A percentile compares a stretch with the other conserved stretches of the same genome.
Conservation (phyloP, 2,329 filamentous ascomycete genomes). For the Cercospora sp. region DNA sequence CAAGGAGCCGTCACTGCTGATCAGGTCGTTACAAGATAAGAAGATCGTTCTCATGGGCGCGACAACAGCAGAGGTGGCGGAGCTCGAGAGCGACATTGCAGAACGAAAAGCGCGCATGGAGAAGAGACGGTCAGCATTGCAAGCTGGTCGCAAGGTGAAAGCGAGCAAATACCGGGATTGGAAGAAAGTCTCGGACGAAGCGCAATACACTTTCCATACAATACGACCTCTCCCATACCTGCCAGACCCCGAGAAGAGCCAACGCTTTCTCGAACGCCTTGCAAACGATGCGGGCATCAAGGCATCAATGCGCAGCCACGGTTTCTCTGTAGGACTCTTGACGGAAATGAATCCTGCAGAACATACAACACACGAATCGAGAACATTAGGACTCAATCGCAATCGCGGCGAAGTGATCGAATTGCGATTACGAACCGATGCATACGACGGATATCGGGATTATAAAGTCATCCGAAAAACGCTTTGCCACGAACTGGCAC, state of each 20-base stretch:
- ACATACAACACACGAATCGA: conserved; percentile 78
- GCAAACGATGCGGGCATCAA: conserved; percentile 83
- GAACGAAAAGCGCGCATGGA: conserved; percentile 52
- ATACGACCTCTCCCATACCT: conserved; percentile 76
- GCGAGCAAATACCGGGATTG: conserved; percentile 43
- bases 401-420: conserved; percentile 90
- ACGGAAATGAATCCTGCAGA: conserved; percentile 93
- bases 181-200: conserved; percentile 57
- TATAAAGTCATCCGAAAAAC: conserved; percentile 90
- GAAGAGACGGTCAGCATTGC: conserved; percentile 42
- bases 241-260: conserved; percentile 70
- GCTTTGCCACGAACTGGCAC: conserved; percentile 90
- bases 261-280: conserved; percentile 71
- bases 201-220: conserved; percentile 76
- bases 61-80: conserved; percentile 59
- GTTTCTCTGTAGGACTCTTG: conserved; percentile 79
- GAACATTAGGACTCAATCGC: conserved; percentile 81
- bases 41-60: conserved; percentile 68
- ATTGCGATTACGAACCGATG: conserved; percentile 85
- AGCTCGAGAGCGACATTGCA: conserved; percentile 53
- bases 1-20: conserved; percentile 56
- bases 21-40: conserved; percentile 54
- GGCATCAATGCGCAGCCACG: conserved; percentile 77
- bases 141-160: conserved; percentile 42
- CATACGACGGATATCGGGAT: conserved; percentile 88